Evolutionary conservation across 176 grass and related monocot species (phyloP), one percentile per base, ranked within the genome.

Genomic region (Juncus inflexus): DNA sequence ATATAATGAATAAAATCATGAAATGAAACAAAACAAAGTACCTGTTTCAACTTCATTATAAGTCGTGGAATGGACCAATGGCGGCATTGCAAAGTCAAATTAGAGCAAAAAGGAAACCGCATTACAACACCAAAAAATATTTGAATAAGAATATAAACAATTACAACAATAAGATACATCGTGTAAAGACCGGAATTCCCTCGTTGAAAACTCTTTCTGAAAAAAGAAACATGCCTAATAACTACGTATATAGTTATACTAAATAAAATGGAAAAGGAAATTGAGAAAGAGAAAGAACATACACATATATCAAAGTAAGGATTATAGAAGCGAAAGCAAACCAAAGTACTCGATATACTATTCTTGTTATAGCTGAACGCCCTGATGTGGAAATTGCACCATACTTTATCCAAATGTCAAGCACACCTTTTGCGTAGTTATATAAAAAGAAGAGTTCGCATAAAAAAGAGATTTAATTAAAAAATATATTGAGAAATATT

Each of bases 21-120:
- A 91, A 74, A 97, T 91, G 76, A 97, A 97, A 54, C 91, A 84
- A 78, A 97, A 89, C 77, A 97, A 97, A 39, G 83, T 75, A n/a
- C 76, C 82, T 73, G 36, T 97, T 87, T 55, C 84, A 84, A 5
- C 79, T 81, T 63, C 64, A 55, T 12, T 87, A 97, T 9, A 97
- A 77, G 50, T 58, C 86, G 60, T 97, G 92, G 72, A 87, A 91
- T 62, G 92, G 42, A 91, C 74, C 74, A 84, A 83, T 86, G 92
- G 62, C 50, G 87, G 89, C 77, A 72, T 28, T 28, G 19, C 19
- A 28, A 28, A 28, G 19, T 28, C 19, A 28, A 28, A 28, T 0
- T 28, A 28, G 19, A 28, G 19, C 19, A 28, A 28, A 28, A 28
- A 28, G 19, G 19, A 28, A 28, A 28, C 19, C 19, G 19, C 19